phyloP scores from a whole-genome alignment of 2,329 filamentous ascomycete species.

The Microdochium bolleyi region DNA sequence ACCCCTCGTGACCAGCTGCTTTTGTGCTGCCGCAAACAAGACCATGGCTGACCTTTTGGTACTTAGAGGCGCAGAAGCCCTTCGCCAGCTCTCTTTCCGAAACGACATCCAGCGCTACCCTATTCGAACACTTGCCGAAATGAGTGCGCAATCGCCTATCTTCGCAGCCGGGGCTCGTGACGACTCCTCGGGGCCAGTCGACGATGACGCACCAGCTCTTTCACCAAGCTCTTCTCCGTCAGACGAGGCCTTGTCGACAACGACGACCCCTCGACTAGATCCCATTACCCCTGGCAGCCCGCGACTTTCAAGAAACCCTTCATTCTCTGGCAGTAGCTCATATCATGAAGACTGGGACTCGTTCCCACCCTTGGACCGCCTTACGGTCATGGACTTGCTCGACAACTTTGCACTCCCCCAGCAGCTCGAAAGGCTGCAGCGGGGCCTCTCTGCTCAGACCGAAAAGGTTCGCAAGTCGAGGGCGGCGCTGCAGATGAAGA shows the following conservation, averaged over 20 bases:
- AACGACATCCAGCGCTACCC: constrained; percentile 25
- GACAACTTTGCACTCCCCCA: constrained; percentile 90
- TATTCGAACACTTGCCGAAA: constrained; percentile 28
- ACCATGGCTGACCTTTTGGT: constrained; percentile 33
- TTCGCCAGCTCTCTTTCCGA: constrained; percentile 30
- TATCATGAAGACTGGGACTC: constrained; percentile 84
- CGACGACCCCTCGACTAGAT: constrained; percentile 43
- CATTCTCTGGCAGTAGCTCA: constrained; percentile 77
- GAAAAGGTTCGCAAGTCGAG: constrained; percentile 78
- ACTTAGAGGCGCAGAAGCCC: constrained; percentile 28
- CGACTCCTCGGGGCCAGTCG: constrained; percentile 15
- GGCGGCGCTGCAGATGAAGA: constrained; percentile 68
- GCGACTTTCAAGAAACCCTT: constrained; percentile 64
- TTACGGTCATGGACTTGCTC: constrained; percentile 87
- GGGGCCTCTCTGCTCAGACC: constrained; percentile 71
- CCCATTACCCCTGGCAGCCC: constrained; percentile 40
- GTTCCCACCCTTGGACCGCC: constrained; percentile 79
- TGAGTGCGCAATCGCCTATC: constrained; percentile 28
- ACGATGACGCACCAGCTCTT: constrained; percentile 30
- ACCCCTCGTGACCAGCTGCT: background rate
- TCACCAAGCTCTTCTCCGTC: constrained; percentile 33
- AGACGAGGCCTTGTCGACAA: constrained; percentile 26
- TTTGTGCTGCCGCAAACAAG: background rate
- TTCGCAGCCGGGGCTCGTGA: background rate
- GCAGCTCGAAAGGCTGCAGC: constrained; percentile 84